Conservation (phyloP, 2,329 filamentous ascomycete species). For the Colletotrichum lentis region DNA sequence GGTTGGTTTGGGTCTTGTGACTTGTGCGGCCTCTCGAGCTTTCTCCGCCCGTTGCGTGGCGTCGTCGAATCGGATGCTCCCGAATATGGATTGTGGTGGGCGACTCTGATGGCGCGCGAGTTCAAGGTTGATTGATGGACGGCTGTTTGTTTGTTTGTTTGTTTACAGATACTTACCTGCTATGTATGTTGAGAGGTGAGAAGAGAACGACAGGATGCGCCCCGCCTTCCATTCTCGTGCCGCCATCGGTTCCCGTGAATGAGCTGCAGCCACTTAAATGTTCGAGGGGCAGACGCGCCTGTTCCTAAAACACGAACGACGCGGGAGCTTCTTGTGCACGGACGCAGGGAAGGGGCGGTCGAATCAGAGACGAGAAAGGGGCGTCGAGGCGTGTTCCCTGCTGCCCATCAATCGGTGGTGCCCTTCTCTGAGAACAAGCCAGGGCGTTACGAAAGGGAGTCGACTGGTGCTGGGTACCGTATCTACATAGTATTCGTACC, state of each 20-base stretch:
- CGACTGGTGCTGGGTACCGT: background rate
- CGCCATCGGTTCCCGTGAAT: conserved; percentile 28
- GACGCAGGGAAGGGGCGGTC: background rate
- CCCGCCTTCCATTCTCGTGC: conserved; percentile 35
- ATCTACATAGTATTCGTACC: no score
- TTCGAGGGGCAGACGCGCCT: conserved; percentile 10
- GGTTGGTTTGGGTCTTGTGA: background rate
- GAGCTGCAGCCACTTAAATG: conserved; percentile 37
- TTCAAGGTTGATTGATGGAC: background rate
- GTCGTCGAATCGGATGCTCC: conserved; percentile 31
- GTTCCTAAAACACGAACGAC: conserved; percentile 16
- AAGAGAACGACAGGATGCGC: background rate
- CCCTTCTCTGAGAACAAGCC: background rate
- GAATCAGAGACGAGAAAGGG: background rate
- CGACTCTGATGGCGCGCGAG: conserved; percentile 12
- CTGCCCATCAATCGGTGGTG: conserved; percentile 8
- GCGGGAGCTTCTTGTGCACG: conserved; percentile 2
- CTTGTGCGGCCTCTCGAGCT: background rate
- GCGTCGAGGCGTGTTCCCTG: conserved; percentile 19
- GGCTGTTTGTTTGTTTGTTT: conserved; percentile 32
- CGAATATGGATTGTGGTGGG: background rate
- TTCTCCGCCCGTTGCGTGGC: conserved; percentile 3
- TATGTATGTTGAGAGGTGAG: no score
- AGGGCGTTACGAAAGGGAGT: background rate
- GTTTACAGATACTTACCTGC: no score